Percentiles rank a stretch among this genome's conserved stretches.
phyloP scores from a whole-genome alignment of 768 basidiomycete species.

The Naematelia aurantialba region DNA sequence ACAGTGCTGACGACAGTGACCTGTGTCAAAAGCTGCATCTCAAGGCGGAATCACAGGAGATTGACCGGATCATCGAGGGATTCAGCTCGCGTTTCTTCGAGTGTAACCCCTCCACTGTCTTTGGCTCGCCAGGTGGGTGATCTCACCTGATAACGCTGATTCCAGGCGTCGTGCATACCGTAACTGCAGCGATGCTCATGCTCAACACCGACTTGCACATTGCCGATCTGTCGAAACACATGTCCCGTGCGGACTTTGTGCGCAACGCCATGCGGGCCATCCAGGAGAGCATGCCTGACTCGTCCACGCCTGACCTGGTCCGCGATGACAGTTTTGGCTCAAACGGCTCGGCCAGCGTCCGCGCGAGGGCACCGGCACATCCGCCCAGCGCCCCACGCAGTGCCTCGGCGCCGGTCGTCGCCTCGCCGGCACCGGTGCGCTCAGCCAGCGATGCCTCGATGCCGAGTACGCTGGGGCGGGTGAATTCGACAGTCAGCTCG shows the following conservation, averaged over 20 bases:
- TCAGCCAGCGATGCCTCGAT: conserved; percentile 14
- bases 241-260: conserved; percentile 90
- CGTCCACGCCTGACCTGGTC: conserved; percentile 61
- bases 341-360: conserved; percentile 8
- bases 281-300: conserved; percentile 64
- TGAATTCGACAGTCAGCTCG: conserved; percentile 41
- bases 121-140: conserved; percentile 72
- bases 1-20: conserved; percentile 55
- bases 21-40: conserved; percentile 88
- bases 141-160: too few species aligned
- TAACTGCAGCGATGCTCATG: conserved; percentile 84
- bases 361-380: conserved; percentile 7
- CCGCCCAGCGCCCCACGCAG: conserved; percentile 19
- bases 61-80: conserved; percentile 89
- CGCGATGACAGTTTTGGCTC: conserved; percentile 58
- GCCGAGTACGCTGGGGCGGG: conserved; percentile 1
- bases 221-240: conserved; percentile 78
- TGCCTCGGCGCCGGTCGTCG: conserved; percentile 29
- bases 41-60: conserved; percentile 95
- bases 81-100: conserved; percentile 89
- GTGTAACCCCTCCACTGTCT: conserved; percentile 76
- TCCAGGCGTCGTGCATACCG: conserved; percentile 94
- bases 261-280: conserved; percentile 85
- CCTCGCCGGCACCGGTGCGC: conserved; percentile 6
- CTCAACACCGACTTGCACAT: conserved; percentile 98